phyloP scores from a whole-genome alignment of 495 filamentous ascomycete genomes.

The Penicillium manginii region DNA sequence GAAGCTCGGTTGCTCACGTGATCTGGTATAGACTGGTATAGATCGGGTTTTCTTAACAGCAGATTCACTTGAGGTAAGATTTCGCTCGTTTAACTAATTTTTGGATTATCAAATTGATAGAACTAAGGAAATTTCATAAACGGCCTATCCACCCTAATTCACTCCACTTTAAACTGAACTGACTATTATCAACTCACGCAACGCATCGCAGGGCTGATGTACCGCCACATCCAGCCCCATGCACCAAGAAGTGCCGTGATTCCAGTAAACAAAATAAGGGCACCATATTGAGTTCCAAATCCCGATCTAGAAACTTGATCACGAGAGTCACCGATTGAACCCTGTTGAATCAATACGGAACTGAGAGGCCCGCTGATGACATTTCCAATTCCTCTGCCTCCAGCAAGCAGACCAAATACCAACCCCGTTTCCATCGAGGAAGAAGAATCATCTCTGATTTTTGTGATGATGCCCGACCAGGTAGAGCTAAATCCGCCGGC shows the following conservation, averaged over 20 bases:
- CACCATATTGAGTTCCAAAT: constrained; percentile 45
- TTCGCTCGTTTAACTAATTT: background rate
- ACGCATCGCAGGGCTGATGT: constrained; percentile 18
- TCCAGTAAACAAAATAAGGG: constrained; percentile 52
- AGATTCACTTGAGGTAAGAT: background rate
- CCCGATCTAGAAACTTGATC: constrained; percentile 27
- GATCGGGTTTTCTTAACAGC: background rate
- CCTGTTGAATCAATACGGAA: constrained; percentile 52
- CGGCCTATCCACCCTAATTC: background rate
- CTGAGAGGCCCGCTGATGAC: constrained; percentile 64
- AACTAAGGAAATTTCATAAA: too few species aligned
- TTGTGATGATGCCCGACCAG: constrained; percentile 64
- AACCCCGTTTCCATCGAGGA: constrained; percentile 57
- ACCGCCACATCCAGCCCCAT: constrained; percentile 43
- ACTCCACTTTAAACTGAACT: background rate
- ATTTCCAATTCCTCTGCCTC: constrained; percentile 68
- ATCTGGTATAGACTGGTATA: background rate
- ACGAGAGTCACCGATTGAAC: constrained; percentile 25
- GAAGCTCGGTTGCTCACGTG: constrained; percentile 19
- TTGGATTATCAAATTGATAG: too few species aligned
- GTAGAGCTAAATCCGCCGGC: constrained; percentile 64
- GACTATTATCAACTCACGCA: constrained; percentile 2
- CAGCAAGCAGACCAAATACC: constrained; percentile 65
- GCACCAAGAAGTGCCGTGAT: constrained; percentile 42
- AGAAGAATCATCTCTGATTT: constrained; percentile 50